Evolutionary conservation across 208 protist species (phyloP), one percentile per base, ranked within the genome.

Genomic region (Herpetomonas samuelpessoai): DNA sequence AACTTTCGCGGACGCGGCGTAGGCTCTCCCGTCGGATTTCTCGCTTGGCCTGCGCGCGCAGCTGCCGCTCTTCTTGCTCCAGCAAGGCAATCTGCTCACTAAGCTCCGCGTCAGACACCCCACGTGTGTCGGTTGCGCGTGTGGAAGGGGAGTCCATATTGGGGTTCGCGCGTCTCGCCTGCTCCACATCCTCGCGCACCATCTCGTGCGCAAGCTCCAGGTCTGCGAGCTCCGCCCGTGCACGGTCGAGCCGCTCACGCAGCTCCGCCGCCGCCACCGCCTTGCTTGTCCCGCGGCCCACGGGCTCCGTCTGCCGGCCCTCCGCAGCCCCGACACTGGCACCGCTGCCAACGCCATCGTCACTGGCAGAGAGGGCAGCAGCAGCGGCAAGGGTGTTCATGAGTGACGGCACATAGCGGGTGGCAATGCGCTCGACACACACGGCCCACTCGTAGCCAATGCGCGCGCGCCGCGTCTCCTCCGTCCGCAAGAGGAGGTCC

Each of bases 191-290:
- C 12, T 83, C 86, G 7, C 73, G 74, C 54, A 93, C 83, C 74
- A 93, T 86, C 46, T 81, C 80, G 49, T 87, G 81, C 3, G 86
- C 86, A 10, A 71, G 57, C 57, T 75, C 81, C n/a, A 93, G 74
- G 48, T 93, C 83, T 1, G 66, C 65, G 28, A 89, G 54, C 62
- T 88, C 83, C 28, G 60, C 55, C 16, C 72, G 73, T 12, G 74
- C 71, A 46, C 81, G 48, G 14, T 57, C 54, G 2, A 88, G 62
- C 4, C 54, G 55, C n/a, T 65, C 54, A 2, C 62, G 71, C 53
- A 88, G 65, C 30, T 83, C 71, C 45, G 61, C 48, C 19, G 54
- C 19, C 19, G 65, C 60, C 0, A 39, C 52, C 9, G 57, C 14
- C 59, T 71, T 63, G 67, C 65, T 69, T 31, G 41, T 62, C 57